Percentiles rank a stretch among this genome's conserved stretches.
phyloP scores from a whole-genome alignment of 257 asterid species.

The Rehmannia glutinosa region DNA sequence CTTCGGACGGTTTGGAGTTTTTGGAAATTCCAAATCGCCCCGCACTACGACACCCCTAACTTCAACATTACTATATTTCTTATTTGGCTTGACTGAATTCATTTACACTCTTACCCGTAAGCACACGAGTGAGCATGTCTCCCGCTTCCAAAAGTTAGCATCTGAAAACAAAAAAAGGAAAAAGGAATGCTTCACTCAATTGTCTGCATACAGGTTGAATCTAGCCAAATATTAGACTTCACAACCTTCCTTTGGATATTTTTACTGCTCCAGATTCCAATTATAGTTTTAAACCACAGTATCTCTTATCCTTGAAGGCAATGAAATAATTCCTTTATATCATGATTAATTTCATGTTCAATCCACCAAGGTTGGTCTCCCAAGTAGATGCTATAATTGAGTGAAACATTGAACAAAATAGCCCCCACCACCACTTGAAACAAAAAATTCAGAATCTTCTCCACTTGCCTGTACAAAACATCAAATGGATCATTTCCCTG shows the following conservation, averaged over 20 bases:
- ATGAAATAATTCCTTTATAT: background rate
- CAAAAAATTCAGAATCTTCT: background rate
- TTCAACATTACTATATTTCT: no score
- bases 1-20: no score
- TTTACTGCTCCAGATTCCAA: background rate
- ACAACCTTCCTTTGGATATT: no score
- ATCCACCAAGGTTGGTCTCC: slow-evolving; percentile 5
- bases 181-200: no score
- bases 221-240: no score
- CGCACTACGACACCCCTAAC: no score
- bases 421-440: background rate
- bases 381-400: background rate
- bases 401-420: background rate
- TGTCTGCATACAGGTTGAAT: background rate
- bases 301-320: background rate
- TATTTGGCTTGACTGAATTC: no score
- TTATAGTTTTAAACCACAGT: background rate
- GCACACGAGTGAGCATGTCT: no score
- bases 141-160: no score
- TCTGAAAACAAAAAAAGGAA: no score
- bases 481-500: background rate
- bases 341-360: background rate
- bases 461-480: background rate
- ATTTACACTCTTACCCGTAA: no score
- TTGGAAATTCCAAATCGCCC: no score